A percentile compares a stretch with the other conserved stretches of the same genome.
phyloP scores from a whole-genome alignment of 805 yeast species.

The Pichia scutulata region DNA sequence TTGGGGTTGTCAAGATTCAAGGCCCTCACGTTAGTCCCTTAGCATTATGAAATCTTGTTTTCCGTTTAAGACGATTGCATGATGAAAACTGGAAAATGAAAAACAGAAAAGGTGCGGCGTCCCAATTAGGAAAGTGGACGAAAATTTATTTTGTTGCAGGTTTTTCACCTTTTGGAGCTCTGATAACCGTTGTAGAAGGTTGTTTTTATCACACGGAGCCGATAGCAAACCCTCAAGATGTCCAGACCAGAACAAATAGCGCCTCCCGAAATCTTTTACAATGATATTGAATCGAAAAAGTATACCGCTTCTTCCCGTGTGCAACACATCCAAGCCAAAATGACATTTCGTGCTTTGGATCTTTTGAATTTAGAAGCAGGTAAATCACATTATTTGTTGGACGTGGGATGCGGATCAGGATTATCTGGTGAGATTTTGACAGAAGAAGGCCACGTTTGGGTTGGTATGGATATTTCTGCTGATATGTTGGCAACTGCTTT shows the following conservation, averaged over 20 bases:
- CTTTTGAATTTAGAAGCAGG: conserved; percentile 64
- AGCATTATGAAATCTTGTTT: too few relatives aligned
- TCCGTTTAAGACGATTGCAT: neutral
- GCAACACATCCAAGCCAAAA: conserved; percentile 95
- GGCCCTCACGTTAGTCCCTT: too few relatives aligned
- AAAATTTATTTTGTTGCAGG: neutral
- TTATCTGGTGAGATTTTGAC: conserved; percentile 88
- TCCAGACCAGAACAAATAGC: conserved; percentile 95
- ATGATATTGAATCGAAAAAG: conserved; percentile 82
- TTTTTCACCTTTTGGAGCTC: neutral
- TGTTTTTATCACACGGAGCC: too few relatives aligned
- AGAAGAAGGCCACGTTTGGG: conserved; percentile 91
- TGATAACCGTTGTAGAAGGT: too few relatives aligned
- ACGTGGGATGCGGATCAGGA: conserved; percentile 97
- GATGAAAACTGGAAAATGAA: neutral
- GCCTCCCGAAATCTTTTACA: conserved; percentile 93
- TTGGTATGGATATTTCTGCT: conserved; percentile 94
- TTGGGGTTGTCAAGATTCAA: too few relatives aligned
- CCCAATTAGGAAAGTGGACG: neutral
- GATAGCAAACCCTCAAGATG: conserved; percentile 44
- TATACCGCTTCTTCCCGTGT: conserved; percentile 93
- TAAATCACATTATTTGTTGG: conserved; percentile 63
- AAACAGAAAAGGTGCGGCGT: neutral
- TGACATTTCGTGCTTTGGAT: conserved; percentile 92
- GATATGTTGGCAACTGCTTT: conserved; percentile 93